Conservation (phyloP, 495 filamentous ascomycete species). For the Aspergillus conjunctus region DNA sequence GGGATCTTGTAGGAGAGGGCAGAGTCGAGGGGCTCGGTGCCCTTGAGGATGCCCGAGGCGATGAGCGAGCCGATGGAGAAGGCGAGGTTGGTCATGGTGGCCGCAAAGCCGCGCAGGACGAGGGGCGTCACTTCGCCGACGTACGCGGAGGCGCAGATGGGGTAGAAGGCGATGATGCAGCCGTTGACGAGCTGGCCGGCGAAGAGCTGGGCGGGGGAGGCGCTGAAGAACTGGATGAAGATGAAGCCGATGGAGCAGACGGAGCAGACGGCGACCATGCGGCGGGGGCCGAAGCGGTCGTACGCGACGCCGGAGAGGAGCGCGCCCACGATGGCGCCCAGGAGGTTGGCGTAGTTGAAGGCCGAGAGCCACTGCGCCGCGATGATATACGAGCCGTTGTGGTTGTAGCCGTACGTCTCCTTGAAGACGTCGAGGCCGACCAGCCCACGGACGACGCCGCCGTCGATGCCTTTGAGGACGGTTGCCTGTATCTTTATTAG, state of each 20-base stretch:
- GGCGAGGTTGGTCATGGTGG: slow-evolving; percentile 42
- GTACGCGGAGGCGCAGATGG: slow-evolving; percentile 40
- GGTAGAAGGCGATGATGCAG: slow-evolving; percentile 38
- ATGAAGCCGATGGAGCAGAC: slow-evolving; percentile 36
- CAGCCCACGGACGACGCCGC: slow-evolving; percentile 33
- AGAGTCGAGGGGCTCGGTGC: slow-evolving; percentile 32
- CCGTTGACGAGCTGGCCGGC: slow-evolving; percentile 41
- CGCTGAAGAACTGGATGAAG: slow-evolving; percentile 42
- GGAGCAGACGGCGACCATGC: slow-evolving; percentile 35
- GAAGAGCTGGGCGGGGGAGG: slow-evolving; percentile 34
- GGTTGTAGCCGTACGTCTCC: slow-evolving; percentile 33
- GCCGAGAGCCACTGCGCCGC: slow-evolving; percentile 34
- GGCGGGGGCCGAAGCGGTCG: slow-evolving; percentile 35
- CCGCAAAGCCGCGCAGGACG: slow-evolving; percentile 42
- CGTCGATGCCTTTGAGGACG: slow-evolving; percentile 37
- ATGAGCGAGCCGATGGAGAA: slow-evolving; percentile 44
- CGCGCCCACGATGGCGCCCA: slow-evolving; percentile 67
- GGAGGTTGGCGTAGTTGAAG: slow-evolving; percentile 74
- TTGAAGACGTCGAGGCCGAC: slow-evolving; percentile 39
- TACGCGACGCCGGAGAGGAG: slow-evolving; percentile 31
- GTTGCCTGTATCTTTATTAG: slow-evolving; percentile 25
- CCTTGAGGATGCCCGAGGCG: slow-evolving; percentile 43
- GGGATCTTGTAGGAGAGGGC: slow-evolving; percentile 41
- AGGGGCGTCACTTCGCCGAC: slow-evolving; percentile 43
- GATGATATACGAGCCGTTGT: slow-evolving; percentile 31